phyloP scores from a whole-genome alignment of 2,329 filamentous ascomycete species.

The Sporothrix sp. region DNA sequence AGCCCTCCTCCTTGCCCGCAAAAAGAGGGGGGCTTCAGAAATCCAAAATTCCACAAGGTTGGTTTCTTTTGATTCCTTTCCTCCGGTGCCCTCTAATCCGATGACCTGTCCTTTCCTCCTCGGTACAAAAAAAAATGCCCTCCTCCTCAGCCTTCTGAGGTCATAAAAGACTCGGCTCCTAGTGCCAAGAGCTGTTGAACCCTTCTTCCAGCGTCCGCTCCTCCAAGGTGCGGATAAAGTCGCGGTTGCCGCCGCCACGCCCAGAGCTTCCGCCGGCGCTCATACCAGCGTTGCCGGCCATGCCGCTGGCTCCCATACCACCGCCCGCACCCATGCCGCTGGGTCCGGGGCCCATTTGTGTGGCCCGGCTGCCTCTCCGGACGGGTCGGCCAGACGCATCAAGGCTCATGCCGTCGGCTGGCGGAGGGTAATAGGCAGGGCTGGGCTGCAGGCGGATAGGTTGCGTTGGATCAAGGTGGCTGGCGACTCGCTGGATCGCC shows the following conservation, averaged over 20 bases:
- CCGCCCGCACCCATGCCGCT: neutral
- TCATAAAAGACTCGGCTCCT: neutral
- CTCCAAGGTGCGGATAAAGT: slow-evolving; percentile 91
- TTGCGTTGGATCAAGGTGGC: slow-evolving; percentile 87
- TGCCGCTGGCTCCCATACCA: neutral
- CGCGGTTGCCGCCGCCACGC: slow-evolving; percentile 44
- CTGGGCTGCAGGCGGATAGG: slow-evolving; percentile 92
- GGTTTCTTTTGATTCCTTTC: neutral
- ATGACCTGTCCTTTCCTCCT: neutral
- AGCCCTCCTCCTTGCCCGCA: too few relatives aligned
- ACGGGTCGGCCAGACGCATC: slow-evolving; percentile 49
- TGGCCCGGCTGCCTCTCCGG: slow-evolving; percentile 65
- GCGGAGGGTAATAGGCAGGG: slow-evolving; percentile 92
- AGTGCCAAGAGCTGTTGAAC: slow-evolving; percentile 65
- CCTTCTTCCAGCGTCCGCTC: slow-evolving; percentile 91
- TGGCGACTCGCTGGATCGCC: slow-evolving; percentile 87
- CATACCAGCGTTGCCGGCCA: slow-evolving; percentile 2
- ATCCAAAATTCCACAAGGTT: neutral
- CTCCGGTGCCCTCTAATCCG: neutral
- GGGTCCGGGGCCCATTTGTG: slow-evolving; percentile 43
- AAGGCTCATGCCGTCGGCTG: slow-evolving; percentile 67
- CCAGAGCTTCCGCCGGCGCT: neutral
- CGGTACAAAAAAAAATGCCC: neutral
- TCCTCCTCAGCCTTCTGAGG: neutral
- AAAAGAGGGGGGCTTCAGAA: too few relatives aligned